A percentile compares a stretch with the other conserved stretches of the same genome.
These are phyloP conservation scores for Nelumbo lutea DNA, from an alignment of 164 flowering plant species.

Conservation along the genomic window DNA sequence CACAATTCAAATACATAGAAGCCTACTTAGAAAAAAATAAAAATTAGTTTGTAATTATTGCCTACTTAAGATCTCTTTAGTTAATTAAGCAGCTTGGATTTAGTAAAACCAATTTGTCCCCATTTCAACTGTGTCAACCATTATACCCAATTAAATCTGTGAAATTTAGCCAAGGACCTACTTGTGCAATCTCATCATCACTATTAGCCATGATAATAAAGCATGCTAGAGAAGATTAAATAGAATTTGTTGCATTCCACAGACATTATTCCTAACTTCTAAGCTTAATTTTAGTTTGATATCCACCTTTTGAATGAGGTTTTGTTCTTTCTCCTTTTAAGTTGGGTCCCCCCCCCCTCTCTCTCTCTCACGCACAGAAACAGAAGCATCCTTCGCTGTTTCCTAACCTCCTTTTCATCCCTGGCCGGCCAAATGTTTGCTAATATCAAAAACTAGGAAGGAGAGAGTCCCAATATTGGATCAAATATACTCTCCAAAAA, in stretches of 20 bases:
- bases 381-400: slow-evolving; percentile 23
- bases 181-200: too few relatives aligned
- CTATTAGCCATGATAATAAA: too few relatives aligned
- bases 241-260: too few relatives aligned
- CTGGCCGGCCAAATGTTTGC: neutral
- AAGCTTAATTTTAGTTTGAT: neutral
- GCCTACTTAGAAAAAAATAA: too few relatives aligned
- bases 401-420: neutral
- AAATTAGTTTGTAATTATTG: too few relatives aligned
- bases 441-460: neutral
- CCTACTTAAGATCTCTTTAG: too few relatives aligned
- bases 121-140: neutral
- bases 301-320: neutral
- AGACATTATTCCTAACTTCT: too few relatives aligned
- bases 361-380: slow-evolving; percentile 22
- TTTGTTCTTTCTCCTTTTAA: neutral
- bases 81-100: neutral
- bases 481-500: neutral
- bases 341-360: neutral
- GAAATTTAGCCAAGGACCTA: too few relatives aligned
- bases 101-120: neutral
- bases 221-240: too few relatives aligned
- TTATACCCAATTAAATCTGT: too few relatives aligned
- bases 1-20: too few relatives aligned
- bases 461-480: neutral